These are phyloP conservation scores for Pholiota adiposa DNA, from an alignment of 1,284 basidiomycete genomes.

Conservation along the genomic window DNA sequence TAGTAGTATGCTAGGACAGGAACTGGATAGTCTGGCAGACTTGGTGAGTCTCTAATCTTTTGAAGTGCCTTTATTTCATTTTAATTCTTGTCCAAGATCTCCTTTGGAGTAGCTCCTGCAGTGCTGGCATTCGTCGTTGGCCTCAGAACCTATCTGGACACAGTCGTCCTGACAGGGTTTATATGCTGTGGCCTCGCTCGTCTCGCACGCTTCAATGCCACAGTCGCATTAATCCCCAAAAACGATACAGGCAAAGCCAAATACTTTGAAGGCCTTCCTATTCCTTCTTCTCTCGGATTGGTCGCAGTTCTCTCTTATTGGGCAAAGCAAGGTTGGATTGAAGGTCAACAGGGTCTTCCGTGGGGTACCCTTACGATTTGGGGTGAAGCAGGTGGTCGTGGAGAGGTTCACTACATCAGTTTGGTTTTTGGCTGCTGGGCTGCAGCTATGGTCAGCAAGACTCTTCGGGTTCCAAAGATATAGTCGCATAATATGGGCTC, in stretches of 20 bases:
- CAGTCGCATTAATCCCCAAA: conserved; percentile 93
- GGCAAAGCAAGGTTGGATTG: conserved; percentile 84
- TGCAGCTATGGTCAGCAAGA: conserved; percentile 96
- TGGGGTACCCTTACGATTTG: conserved; percentile 74
- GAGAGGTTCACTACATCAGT: conserved; percentile 81
- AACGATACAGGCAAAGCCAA: conserved; percentile 86
- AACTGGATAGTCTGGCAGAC: conserved; percentile 96
- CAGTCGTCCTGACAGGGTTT: conserved; percentile 85
- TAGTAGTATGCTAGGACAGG: conserved; percentile 96
- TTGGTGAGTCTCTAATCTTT: conserved; percentile 57
- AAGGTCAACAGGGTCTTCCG: conserved; percentile 76
- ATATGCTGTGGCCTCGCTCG: conserved; percentile 97
- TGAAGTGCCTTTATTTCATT: background rate
- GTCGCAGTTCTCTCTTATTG: conserved; percentile 85
- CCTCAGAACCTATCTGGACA: conserved; percentile 89
- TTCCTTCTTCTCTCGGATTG: conserved; percentile 87
- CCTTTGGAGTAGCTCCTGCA: conserved; percentile 96
- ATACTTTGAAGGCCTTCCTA: conserved; percentile 98
- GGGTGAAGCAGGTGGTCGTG: conserved; percentile 71
- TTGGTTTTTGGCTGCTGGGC: conserved; percentile 83
- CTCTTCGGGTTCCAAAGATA: conserved; percentile 79
- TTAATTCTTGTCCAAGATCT: conserved; percentile 63
- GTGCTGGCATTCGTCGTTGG: conserved; percentile 92
- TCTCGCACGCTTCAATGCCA: conserved; percentile 97
- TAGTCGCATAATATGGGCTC: conserved; percentile 14